phyloP scores from a whole-genome alignment of 768 basidiomycete genomes.

The Mycena alexandri region DNA sequence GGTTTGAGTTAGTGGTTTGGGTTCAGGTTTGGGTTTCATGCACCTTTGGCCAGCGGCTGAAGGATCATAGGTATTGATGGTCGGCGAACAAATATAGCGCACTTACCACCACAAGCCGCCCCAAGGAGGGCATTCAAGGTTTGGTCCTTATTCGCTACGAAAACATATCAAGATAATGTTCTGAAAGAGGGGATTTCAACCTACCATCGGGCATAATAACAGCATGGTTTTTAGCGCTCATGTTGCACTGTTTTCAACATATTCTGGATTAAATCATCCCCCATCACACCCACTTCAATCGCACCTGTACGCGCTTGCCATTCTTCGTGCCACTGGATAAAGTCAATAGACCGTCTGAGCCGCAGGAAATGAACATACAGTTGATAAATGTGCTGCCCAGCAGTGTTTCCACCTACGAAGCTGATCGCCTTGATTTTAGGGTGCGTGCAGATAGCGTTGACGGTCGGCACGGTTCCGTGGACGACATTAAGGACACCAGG shows the following conservation, averaged over 20 bases:
- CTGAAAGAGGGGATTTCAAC: slow-evolving; percentile 33
- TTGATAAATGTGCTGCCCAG: slow-evolving; percentile 94
- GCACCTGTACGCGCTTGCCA: slow-evolving; percentile 89
- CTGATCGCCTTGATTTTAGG: slow-evolving; percentile 93
- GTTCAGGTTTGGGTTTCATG: no score
- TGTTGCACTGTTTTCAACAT: slow-evolving; percentile 52
- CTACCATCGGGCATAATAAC: slow-evolving; percentile 94
- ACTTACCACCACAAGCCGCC: slow-evolving; percentile 89
- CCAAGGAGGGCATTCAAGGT: slow-evolving; percentile 93
- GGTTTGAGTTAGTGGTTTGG: no score
- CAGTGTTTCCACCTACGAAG: slow-evolving; percentile 94
- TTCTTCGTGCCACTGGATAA: slow-evolving; percentile 77
- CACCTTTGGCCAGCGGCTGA: slow-evolving; percentile 95
- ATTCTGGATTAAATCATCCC: slow-evolving; percentile 8
- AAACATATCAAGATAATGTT: slow-evolving; percentile 11
- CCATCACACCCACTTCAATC: slow-evolving; percentile 19
- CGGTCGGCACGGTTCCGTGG: slow-evolving; percentile 90
- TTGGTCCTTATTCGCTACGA: slow-evolving; percentile 88
- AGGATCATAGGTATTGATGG: slow-evolving; percentile 27
- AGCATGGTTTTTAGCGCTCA: slow-evolving; percentile 97
- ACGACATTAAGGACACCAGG: slow-evolving; percentile 92
- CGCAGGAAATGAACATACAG: slow-evolving; percentile 56
- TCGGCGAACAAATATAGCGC: slow-evolving; percentile 22
- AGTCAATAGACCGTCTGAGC: slow-evolving; percentile 10
- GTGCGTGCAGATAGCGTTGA: slow-evolving; percentile 95